Base-by-base conservation (phyloP, 2,329 filamentous ascomycete genomes). In the Hymenotorrendiella dingleyae region DNA sequence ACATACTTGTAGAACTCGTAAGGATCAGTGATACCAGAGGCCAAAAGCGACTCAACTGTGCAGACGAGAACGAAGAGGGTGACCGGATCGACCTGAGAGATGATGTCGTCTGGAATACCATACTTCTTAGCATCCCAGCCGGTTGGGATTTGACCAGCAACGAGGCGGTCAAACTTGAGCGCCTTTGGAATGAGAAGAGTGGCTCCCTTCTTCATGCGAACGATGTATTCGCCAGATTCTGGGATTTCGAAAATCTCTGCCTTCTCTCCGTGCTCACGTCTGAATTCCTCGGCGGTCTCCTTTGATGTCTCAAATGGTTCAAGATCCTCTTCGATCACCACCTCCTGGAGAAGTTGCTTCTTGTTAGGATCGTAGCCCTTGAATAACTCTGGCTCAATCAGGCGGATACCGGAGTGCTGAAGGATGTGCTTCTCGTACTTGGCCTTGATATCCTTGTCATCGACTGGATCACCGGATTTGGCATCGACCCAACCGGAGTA, bases 1-100 rank as follows among this genome's bases (percentile, higher is more conserved):
- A 98, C 90, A 60, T 98, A 98, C 73, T 97, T 90, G 79, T 98
- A 98, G 71, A 98, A 97, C 70, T 98, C 93, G 63, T 97, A 98
- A 16, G 93, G 94, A 63, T 98, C 94, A 20, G 93, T 97, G 64
- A 98, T 91, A 81, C 93, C 93, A 50, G 87, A 84, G 22, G 88
- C 84, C 39, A 98, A 76, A 6, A 98, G 82, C 46, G 90, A 82
- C 67, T 98, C 94, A 1, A 86, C 88, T 36, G 90, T 94, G 41
- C 87, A 94, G 35, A 97, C 90, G 34, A 98, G 84, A 22, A 97
- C 87, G 63, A 87, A 98, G 36, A 98, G 76, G 1, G 93, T 95
- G 54, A 97, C 91, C 5, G 90, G 93, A 61, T 98, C 94, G 51
- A 98, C 93, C 64, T 98, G 93, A 29, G 84, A 85, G 64, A 98